Evolutionary conservation across 139 green algal species (phyloP).

Genomic region (Trebouxia sp.): DNA sequence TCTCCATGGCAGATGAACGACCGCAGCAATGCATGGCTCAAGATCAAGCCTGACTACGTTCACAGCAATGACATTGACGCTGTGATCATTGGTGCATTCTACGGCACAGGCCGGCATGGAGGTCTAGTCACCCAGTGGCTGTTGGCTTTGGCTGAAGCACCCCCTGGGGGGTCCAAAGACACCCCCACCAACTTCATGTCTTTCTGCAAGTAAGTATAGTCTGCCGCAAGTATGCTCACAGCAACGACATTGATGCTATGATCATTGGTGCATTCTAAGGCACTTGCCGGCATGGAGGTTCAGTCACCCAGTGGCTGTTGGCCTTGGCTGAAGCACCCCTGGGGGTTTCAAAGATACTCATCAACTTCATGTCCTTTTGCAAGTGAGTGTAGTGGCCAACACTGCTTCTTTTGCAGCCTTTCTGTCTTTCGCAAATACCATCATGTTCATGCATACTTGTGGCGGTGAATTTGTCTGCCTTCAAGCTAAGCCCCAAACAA

Average conservation of each 20-base stretch:
- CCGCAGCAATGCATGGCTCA: slow-evolving; percentile 63
- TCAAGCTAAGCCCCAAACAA: too few species aligned
- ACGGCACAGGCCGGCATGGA: slow-evolving; percentile 43
- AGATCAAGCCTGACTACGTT: slow-evolving; percentile 82
- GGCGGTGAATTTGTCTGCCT: too few species aligned
- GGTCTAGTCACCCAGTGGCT: slow-evolving; percentile 67
- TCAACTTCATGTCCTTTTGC: slow-evolving; percentile 47
- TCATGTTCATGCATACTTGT: too few species aligned
- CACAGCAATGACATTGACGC: slow-evolving; percentile 68
- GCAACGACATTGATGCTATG: slow-evolving; percentile 71
- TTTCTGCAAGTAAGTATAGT: slow-evolving; percentile 54
- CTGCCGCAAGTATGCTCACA: too few species aligned
- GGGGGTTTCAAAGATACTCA: slow-evolving; percentile 15
- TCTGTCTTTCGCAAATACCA: too few species aligned
- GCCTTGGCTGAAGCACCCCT: slow-evolving; percentile 31
- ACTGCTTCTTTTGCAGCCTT: too few species aligned
- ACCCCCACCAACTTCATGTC: slow-evolving; percentile 34
- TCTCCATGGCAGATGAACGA: slow-evolving; percentile 76
- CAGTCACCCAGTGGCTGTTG: slow-evolving; percentile 35
- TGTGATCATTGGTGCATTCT: slow-evolving; percentile 70
- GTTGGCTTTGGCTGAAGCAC: slow-evolving; percentile 60
- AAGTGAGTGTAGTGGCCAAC: too few species aligned
- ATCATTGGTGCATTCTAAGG: slow-evolving; percentile 52
- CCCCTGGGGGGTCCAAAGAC: not conserved
- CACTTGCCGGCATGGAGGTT: slow-evolving; percentile 36